phyloP scores from a whole-genome alignment of 1,139 yeast genomes.

The Arxiozyma heterogenica region DNA sequence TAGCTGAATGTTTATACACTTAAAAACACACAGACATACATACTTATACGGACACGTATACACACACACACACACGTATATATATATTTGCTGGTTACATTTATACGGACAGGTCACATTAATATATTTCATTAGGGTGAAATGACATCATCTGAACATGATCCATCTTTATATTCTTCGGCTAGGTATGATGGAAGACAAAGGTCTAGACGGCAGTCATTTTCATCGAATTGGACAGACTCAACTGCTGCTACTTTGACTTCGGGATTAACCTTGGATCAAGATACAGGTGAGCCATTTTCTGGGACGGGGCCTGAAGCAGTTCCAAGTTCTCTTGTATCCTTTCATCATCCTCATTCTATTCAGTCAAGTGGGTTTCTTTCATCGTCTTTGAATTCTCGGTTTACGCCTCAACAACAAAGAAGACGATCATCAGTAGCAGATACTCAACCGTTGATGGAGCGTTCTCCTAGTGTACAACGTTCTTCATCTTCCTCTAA shows the following conservation, averaged over 20 bases:
- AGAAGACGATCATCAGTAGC: constrained; percentile 23
- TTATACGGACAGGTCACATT: background rate
- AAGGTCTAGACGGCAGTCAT: constrained; percentile 15
- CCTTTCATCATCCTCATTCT: constrained; percentile 62
- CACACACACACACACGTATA: too few relatives aligned
- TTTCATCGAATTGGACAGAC: constrained; percentile 28
- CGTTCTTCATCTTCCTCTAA: background rate
- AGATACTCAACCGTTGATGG: constrained; percentile 6
- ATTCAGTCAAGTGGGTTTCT: constrained; percentile 28
- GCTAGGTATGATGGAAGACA: constrained; percentile 1
- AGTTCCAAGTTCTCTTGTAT: constrained; percentile 81
- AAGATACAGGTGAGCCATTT: constrained; percentile 52
- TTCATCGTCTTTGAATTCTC: constrained; percentile 21
- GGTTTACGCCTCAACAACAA: constrained; percentile 22
- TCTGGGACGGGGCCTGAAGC: constrained; percentile 87
- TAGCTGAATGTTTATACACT: background rate
- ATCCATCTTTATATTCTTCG: background rate
- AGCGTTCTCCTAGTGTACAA: background rate
- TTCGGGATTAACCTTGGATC: constrained; percentile 26
- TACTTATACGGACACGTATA: too few relatives aligned
- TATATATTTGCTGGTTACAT: too few relatives aligned
- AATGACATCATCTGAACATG: background rate
- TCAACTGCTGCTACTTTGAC: constrained; percentile 28
- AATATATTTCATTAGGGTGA: background rate
- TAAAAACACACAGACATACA: too few relatives aligned